Base-by-base conservation (phyloP, 75 land plant species). In the Cunninghamia lanceolata region DNA sequence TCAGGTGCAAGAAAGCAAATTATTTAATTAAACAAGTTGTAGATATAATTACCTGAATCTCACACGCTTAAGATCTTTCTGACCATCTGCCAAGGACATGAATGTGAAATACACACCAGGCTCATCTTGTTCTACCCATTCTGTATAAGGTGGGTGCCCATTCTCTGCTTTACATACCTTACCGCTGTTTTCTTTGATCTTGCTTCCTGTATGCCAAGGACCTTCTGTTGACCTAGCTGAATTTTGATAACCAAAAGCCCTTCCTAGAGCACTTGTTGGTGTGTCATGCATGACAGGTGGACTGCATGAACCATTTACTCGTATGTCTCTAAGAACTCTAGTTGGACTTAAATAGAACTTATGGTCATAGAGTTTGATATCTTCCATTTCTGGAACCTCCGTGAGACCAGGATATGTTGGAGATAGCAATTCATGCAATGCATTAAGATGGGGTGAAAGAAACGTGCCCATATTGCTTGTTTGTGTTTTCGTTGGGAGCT, bases 21-120 rank as follows among this genome's bases (percentile, higher is more conserved):
- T 10, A 83, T n/a, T 35, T 11, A 35, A 35, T 19, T 19, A 56
- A 83, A 75, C 86, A 28, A 63, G 28, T 30, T 39, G 47, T 40
- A 86, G 8, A 68, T 40, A 82, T 42, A 15, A 77, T 84, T 87
- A 94, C 96, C 96, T 95, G 92, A 95, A 95, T 75, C 96, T 89
- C 63, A 95, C 94, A 42, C 95, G 95, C 87, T 93, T 92, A 43
- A 95, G 89, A 71, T 89, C 93, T 84, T 89, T 92, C 82, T 54
- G 50, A 2, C 92, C 92, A 88, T 85, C 81, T 32, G 92, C 89
- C 56, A 88, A 85, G 71, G 73, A 15, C 53, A 52, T 79, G 19
- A 94, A 74, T 35, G 96, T 94, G n/a, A 95, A 82, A 85, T 95
- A 95, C 43, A 95, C 96, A 70, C 96, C 96, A 83, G 92, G 92